Conservation (phyloP, 805 yeast species). For the Ogataea degrootiae region DNA sequence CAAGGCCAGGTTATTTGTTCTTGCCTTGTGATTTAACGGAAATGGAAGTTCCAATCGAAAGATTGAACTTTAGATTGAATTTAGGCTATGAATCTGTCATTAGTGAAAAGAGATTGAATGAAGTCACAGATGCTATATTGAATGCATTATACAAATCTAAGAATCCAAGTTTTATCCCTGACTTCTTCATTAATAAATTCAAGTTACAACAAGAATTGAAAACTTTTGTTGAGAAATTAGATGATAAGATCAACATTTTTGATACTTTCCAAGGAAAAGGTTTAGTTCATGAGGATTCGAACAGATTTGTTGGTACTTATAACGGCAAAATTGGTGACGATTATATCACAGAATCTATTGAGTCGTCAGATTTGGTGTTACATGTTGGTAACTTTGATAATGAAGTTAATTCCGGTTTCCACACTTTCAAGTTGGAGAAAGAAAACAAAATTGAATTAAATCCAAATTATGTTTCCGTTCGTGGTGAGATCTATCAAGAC, state of each 20-base stretch:
- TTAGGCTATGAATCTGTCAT: constrained; percentile 19
- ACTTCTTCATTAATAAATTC: constrained; percentile 37
- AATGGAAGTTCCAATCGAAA: constrained; percentile 41
- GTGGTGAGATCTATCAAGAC: constrained; percentile 26
- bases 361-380: constrained; percentile 63
- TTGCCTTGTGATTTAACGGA: constrained; percentile 67
- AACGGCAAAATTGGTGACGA: constrained; percentile 30
- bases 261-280: constrained; percentile 38
- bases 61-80: constrained; percentile 29
- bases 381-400: constrained; percentile 62
- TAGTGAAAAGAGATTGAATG: constrained; percentile 12
- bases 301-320: constrained; percentile 44
- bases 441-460: constrained; percentile 31
- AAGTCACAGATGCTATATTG: constrained; percentile 31
- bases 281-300: constrained; percentile 33
- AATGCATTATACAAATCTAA: constrained; percentile 31
- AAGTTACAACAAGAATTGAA: constrained; percentile 29
- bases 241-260: constrained; percentile 35
- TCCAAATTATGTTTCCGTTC: constrained; percentile 38
- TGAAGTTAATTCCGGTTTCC: constrained; percentile 64
- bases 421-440: constrained; percentile 34
- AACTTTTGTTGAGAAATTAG: constrained; percentile 27
- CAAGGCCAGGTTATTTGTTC: constrained; percentile 81
- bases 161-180: constrained; percentile 38
- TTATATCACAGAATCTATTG: constrained; percentile 32